Evolutionary conservation across 1,284 basidiomycete species (phyloP).

Genomic region (Boletus albobrunnescens): DNA sequence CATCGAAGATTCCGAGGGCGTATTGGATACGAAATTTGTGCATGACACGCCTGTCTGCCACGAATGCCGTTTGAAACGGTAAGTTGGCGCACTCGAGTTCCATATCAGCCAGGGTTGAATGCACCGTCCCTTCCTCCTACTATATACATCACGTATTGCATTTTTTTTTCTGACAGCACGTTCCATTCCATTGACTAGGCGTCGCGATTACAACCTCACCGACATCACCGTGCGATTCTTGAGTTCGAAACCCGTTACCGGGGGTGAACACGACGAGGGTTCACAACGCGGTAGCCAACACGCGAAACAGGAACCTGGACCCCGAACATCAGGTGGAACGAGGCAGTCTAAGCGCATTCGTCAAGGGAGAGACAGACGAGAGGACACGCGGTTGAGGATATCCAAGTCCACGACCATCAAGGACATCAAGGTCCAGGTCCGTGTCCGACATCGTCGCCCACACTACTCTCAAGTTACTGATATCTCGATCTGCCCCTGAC

Average conservation of each 20-base stretch:
- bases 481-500: slow-evolving; percentile 7
- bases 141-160: slow-evolving; percentile 6
- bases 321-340: slow-evolving; percentile 27
- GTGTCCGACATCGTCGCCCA: slow-evolving; percentile 15
- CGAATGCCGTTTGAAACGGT: slow-evolving; percentile 62
- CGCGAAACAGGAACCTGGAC: slow-evolving; percentile 28
- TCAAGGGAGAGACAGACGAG: slow-evolving; percentile 47
- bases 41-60: slow-evolving; percentile 55
- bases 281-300: slow-evolving; percentile 24
- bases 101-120: slow-evolving; percentile 12
- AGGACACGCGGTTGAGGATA: slow-evolving; percentile 50
- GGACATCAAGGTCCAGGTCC: slow-evolving; percentile 70
- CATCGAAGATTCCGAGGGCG: slow-evolving; percentile 30
- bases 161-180: slow-evolving; percentile 17
- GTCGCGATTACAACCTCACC: slow-evolving; percentile 47
- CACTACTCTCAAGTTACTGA: too few relatives aligned
- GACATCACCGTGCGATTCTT: slow-evolving; percentile 47
- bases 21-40: slow-evolving; percentile 34
- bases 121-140: slow-evolving; percentile 3
- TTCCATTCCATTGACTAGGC: slow-evolving; percentile 35
- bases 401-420: slow-evolving; percentile 66
- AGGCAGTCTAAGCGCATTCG: slow-evolving; percentile 68
- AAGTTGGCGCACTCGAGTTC: slow-evolving; percentile 21
- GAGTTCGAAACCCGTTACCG: slow-evolving; percentile 22
- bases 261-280: slow-evolving; percentile 26